Percentiles rank a stretch among this genome's conserved stretches.
These are phyloP conservation scores for Aspergillus olivimuriae DNA, from an alignment of 495 filamentous ascomycete genomes.

Conservation along the genomic window DNA sequence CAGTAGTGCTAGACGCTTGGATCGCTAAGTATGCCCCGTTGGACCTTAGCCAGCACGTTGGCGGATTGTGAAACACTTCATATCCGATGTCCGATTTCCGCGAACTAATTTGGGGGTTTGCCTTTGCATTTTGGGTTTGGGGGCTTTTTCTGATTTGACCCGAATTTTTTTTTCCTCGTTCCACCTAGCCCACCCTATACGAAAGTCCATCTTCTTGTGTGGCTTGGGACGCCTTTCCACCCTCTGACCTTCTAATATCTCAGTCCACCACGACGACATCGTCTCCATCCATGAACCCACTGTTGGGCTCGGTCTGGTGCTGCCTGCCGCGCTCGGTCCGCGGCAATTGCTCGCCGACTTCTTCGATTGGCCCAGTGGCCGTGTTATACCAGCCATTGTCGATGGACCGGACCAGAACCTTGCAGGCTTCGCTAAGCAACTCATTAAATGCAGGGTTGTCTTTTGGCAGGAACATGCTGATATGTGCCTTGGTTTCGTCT, in stretches of 20 bases:
- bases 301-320: constrained; percentile 11
- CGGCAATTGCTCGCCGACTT: constrained; percentile 8
- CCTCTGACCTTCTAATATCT: constrained; percentile 6
- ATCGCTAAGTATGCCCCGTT: no score
- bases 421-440: constrained; percentile 60
- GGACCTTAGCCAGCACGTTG: no score
- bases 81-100: background rate
- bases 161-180: no score
- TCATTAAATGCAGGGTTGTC: constrained; percentile 74
- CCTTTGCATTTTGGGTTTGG: no score
- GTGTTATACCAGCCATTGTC: constrained; percentile 38
- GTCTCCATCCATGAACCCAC: constrained; percentile 29
- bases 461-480: constrained; percentile 77
- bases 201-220: no score
- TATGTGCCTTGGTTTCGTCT: constrained; percentile 80
- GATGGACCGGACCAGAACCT: constrained; percentile 46
- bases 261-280: constrained; percentile 36
- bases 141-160: no score
- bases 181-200: no score
- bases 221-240: no score
- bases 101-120: no score
- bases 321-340: constrained; percentile 8
- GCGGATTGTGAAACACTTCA: background rate
- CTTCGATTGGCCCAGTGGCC: constrained; percentile 21
- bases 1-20: no score